Evolutionary conservation across 306 rosid species (phyloP), one percentile per base, ranked within the genome.

Genomic region (Trifolium fragiferum): DNA sequence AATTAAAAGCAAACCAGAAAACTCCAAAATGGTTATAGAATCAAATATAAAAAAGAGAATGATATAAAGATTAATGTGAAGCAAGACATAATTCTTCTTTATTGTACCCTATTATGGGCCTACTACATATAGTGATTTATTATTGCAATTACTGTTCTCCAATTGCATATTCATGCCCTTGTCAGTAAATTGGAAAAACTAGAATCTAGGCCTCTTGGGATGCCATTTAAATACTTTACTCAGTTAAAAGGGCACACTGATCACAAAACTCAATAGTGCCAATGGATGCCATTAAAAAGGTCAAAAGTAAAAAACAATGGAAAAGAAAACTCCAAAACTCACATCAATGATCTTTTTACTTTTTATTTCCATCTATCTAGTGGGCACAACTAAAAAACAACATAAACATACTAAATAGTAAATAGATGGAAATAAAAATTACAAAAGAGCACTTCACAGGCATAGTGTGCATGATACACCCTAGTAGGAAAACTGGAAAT

Each of bases 1-100:
- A 50, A 72, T 46, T n/a, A 66, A 55, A 72, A 57, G 66, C 9
- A 58, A 66, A 44, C 32, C 16, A 66, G 68, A 18, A 37, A 15
- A 66, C 71, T 72, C 35, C 62, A 25, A 58, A 66, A 62, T 66
- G 21, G 62, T 65, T 49, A 55, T 35, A 23, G 53, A 70, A 41
- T 46, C 47, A 58, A 47, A 65, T 23, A 44, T 23, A 66, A 43
- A 73, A 50, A 20, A 43, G 55, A 55, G 68, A 64, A 43, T 20
- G 44, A 60, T 13, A 72, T 15, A 19, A 33, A 53, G 35, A 3
- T 53, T 21, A 73, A 73, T 12, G 50, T 4, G 54, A 67, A 65
- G 69, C 62, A 74, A 38, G 38, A 18, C 18, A 30, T 60, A 60
- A 62, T 20, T 18, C 43, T 60, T 53, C 35, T 55, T 44, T 44